Conservation (phyloP, 148 eudicot species). For the Chenopodium album region DNA sequence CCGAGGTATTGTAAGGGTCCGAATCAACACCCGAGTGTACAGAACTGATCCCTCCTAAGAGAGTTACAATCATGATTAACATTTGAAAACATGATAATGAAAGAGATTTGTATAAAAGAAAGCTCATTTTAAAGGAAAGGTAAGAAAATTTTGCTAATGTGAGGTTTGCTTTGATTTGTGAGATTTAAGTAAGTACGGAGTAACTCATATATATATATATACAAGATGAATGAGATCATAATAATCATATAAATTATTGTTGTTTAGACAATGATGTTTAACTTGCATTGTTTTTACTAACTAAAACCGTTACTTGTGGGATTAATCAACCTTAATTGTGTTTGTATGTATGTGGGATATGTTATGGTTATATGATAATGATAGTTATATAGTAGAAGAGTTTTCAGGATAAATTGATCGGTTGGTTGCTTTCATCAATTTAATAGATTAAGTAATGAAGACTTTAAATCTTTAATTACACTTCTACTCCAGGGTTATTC, state of each 20-base stretch:
- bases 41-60: background rate
- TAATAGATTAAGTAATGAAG: background rate
- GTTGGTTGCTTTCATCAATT: no score
- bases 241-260: background rate
- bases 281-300: background rate
- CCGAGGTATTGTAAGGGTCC: background rate
- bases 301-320: slow-evolving; percentile 5
- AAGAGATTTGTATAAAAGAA: background rate
- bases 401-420: background rate
- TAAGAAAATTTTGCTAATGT: background rate
- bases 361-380: no score
- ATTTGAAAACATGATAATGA: background rate
- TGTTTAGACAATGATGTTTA: background rate
- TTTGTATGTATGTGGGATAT: background rate
- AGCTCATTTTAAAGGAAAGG: slow-evolving; percentile 8
- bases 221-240: background rate
- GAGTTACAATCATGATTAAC: background rate
- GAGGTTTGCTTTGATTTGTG: background rate
- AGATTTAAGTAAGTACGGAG: background rate
- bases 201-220: slow-evolving; percentile 17
- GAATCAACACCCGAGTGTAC: background rate
- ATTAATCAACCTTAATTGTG: background rate
- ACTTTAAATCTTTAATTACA: no score
- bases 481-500: background rate
- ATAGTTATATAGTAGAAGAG: background rate